phyloP scores from a whole-genome alignment of 495 filamentous ascomycete species.

The Jackrogersella minutella region DNA sequence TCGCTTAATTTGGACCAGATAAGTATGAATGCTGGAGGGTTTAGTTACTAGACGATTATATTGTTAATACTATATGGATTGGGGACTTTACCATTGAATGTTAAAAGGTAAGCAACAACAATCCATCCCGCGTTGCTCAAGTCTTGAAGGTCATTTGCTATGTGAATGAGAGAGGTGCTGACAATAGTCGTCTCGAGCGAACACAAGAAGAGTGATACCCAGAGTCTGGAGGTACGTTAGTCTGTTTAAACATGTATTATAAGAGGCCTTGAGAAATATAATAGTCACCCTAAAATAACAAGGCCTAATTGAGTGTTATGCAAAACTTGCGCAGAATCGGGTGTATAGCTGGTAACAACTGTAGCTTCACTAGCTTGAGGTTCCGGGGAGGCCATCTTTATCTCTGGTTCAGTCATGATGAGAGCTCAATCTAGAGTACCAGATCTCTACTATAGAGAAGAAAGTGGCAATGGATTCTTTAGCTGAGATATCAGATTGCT shows the following conservation, averaged over 20 bases:
- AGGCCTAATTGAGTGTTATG: conserved; percentile 11
- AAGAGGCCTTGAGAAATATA: neutral
- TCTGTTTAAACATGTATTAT: neutral
- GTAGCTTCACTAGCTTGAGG: conserved; percentile 3
- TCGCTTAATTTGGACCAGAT: conserved; percentile 1
- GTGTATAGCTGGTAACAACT: neutral
- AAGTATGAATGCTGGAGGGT: neutral
- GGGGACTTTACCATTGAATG: neutral
- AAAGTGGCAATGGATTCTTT: too few species aligned
- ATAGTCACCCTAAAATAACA: conserved; percentile 15
- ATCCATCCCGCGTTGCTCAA: neutral
- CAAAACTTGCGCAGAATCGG: neutral
- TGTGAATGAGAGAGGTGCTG: neutral
- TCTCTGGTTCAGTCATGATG: conserved; percentile 11
- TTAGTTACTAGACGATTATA: neutral
- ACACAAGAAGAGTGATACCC: neutral
- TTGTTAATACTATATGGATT: neutral
- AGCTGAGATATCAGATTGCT: neutral
- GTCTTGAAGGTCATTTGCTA: neutral
- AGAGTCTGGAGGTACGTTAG: neutral
- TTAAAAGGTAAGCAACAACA: neutral
- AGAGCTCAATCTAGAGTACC: neutral
- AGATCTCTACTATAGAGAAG: neutral
- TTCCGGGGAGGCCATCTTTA: neutral
- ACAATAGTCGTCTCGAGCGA: conserved; percentile 1